Percentiles rank a stretch among this genome's conserved stretches.
These are phyloP conservation scores for Salinomyces thailandicus DNA, from an alignment of 2,329 filamentous ascomycete genomes.

Conservation along the genomic window DNA sequence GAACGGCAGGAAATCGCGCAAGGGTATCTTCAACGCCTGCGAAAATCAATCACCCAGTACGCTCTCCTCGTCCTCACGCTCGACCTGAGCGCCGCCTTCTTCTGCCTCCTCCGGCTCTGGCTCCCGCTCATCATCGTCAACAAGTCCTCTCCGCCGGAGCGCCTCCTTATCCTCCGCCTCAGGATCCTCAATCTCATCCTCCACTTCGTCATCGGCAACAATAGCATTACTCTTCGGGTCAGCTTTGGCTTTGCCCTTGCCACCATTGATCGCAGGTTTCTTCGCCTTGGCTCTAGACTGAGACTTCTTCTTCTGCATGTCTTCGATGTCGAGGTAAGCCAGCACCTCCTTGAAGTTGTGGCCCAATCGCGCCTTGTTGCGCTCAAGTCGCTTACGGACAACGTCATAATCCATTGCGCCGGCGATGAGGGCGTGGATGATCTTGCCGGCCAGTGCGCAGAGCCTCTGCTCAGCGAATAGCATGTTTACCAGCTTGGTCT, in stretches of 20 bases:
- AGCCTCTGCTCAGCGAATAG: slow-evolving; percentile 75
- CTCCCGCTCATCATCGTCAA: slow-evolving; percentile 18
- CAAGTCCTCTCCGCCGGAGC: slow-evolving; percentile 13
- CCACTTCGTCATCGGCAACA: slow-evolving; percentile 32
- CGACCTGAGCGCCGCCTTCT: slow-evolving; percentile 26
- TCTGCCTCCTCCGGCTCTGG: slow-evolving; percentile 20
- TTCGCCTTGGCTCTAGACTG: slow-evolving; percentile 30
- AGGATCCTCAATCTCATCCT: slow-evolving; percentile 31
- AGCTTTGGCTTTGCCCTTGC: slow-evolving; percentile 36
- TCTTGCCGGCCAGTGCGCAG: slow-evolving; percentile 74
- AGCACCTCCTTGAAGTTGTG: slow-evolving; percentile 78
- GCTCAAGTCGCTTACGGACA: slow-evolving; percentile 59
- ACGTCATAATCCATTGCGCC: slow-evolving; percentile 60
- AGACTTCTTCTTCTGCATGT: slow-evolving; percentile 44
- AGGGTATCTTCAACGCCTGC: not conserved
- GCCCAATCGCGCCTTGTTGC: slow-evolving; percentile 73
- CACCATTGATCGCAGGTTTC: slow-evolving; percentile 10
- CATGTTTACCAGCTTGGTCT: slow-evolving; percentile 43
- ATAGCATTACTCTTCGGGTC: slow-evolving; percentile 33
- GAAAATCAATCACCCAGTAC: slow-evolving; percentile 28
- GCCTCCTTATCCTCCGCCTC: slow-evolving; percentile 30
- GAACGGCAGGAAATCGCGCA: too few relatives aligned
- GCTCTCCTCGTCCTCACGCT: slow-evolving; percentile 32
- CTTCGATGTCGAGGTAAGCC: slow-evolving; percentile 59
- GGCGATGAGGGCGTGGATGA: slow-evolving; percentile 69